Percentiles rank a stretch among this genome's conserved stretches.
Evolutionary conservation across 2,329 filamentous ascomycete species (phyloP).

Genomic region (Aureobasidium lini): DNA sequence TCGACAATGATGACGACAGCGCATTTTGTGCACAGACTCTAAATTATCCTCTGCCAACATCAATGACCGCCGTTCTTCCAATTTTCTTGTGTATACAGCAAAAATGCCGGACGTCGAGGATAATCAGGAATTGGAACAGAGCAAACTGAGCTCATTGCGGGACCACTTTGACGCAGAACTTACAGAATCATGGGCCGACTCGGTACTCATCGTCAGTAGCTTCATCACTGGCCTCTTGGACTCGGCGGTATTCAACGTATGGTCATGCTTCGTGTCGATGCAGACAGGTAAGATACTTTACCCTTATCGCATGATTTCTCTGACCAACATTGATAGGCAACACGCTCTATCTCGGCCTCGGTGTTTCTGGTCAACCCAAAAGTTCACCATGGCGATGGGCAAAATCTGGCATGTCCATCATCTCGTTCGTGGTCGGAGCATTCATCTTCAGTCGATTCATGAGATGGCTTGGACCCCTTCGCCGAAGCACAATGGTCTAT

Average conservation of each 20-base stretch:
- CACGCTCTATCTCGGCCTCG: conserved; percentile 71
- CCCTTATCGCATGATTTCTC: neutral
- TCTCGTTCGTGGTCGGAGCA: conserved; percentile 64
- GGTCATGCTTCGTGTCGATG: conserved; percentile 78
- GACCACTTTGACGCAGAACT: conserved; percentile 43
- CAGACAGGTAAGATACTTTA: conserved; percentile 54
- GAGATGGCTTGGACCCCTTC: conserved; percentile 52
- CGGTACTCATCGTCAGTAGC: conserved; percentile 65
- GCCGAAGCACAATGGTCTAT: conserved; percentile 55
- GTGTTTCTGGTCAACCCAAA: conserved; percentile 51
- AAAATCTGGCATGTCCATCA: conserved; percentile 64
- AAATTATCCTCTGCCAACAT: neutral
- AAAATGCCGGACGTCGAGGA: conserved; percentile 4
- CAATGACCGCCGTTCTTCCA: neutral
- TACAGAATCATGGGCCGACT: conserved; percentile 56
- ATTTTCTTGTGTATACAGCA: neutral
- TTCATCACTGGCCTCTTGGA: conserved; percentile 71
- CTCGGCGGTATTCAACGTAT: conserved; percentile 67
- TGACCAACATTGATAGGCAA: conserved; percentile 42
- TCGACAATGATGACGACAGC: neutral
- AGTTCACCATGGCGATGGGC: conserved; percentile 54
- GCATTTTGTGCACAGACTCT: neutral
- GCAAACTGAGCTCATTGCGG: neutral
- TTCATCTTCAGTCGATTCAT: conserved; percentile 65
- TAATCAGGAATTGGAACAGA: neutral